Base-by-base conservation (phyloP, 257 asterid genomes). In the Apocynum venetum region DNA sequence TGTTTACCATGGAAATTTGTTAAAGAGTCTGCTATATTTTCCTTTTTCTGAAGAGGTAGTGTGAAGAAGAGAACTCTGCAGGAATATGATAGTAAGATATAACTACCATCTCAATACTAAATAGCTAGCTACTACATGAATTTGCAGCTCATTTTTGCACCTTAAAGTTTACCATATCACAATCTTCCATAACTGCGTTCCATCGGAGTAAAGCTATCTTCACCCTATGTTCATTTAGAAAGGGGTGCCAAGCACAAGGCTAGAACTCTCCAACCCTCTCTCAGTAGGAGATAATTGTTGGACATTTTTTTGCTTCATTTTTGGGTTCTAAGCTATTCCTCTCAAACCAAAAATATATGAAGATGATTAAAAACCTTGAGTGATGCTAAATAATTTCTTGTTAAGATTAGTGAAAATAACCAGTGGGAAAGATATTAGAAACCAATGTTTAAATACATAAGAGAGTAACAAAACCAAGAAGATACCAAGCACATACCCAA, bases 401-500 rank as follows among this genome's bases (percentile, higher is more conserved):
- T 53, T 53, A 53, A 53, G 60, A 49, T 14, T 51, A 53, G 4
- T 14, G 20, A 57, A 64, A 53, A 61, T 46, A 70, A 76, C n/a
- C 41, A 43, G 47, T n/a, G 15, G 47, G 19, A 14, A 12, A 25
- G 13, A 17, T 7, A 41, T 0, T 11, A 25, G 68, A 52, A 36
- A 25, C 7, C 25, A 20, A 63, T 20, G 78, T 38, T 36, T 49
- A 10, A 63, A 36, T 17, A 69, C 80, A 57, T 20, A 47, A 76
- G 20, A 74, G 53, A 20, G 77, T 38, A 78, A 75, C 47, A 80
- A 78, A 52, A 31, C 60, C 77, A 78, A 77, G 64, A 80, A 57
- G 77, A 75, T 9, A 75, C 61, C 31, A 55, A 55, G 72, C 67
- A 72, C 83, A 78, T 89, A 96, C 99, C 97, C 69, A 91, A 75